A percentile compares a stretch with the other conserved stretches of the same genome.
Evolutionary conservation across 106 monocot species (phyloP).

Genomic region (Allium cepa): DNA sequence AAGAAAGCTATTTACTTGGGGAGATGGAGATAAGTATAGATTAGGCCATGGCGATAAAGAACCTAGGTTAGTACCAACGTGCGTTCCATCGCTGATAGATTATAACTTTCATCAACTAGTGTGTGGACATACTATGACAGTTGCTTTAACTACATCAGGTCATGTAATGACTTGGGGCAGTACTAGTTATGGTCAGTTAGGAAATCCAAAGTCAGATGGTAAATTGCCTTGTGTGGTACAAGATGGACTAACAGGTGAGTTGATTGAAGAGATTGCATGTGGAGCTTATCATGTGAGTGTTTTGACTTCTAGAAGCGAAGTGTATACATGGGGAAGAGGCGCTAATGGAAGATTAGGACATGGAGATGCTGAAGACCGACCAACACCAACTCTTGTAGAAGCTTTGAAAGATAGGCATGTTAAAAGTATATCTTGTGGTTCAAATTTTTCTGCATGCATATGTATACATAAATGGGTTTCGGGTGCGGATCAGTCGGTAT

Average conservation of each 20-base stretch:
- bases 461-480: conserved; percentile 90
- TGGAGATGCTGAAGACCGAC: conserved; percentile 53
- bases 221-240: conserved; percentile 53
- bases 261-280: conserved; percentile 63
- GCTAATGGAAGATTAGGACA: conserved; percentile 68
- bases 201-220: conserved; percentile 50
- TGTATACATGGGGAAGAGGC: conserved; percentile 67
- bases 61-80: conserved; percentile 40
- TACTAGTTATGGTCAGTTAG: conserved; percentile 44
- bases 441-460: conserved; percentile 65
- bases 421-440: conserved; percentile 75
- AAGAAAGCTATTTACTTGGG: conserved; percentile 67
- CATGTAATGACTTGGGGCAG: conserved; percentile 69
- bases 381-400: conserved; percentile 58
- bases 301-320: conserved; percentile 53
- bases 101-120: conserved; percentile 54
- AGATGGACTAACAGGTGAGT: conserved; percentile 40
- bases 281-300: conserved; percentile 58
- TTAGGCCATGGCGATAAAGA: conserved; percentile 65
- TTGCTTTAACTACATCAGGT: conserved; percentile 47
- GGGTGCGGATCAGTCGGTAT: conserved; percentile 61
- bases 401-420: conserved; percentile 69
- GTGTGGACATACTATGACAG: conserved; percentile 54
- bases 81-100: conserved; percentile 49
- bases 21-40: conserved; percentile 63